Evolutionary conservation across 202 grass and related monocot species (phyloP).

Genomic region (Dendrocalamus latiflorus): DNA sequence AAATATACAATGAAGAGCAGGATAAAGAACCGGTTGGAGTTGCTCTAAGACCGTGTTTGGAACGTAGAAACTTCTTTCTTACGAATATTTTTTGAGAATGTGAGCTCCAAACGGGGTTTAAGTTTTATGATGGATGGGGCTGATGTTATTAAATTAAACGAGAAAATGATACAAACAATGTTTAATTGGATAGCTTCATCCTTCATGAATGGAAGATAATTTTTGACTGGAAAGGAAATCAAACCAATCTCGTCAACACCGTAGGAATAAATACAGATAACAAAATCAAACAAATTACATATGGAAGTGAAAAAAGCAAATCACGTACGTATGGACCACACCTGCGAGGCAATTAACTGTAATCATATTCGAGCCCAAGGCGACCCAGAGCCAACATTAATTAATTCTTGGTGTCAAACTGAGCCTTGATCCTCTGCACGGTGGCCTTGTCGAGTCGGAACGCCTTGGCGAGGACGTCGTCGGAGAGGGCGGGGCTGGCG

Average conservation of each 20-base stretch:
- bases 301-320: background rate
- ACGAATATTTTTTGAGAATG: too few species aligned
- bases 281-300: background rate
- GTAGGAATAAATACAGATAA: background rate
- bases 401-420: slow-evolving; percentile 13
- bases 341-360: background rate
- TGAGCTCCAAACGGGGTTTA: too few species aligned
- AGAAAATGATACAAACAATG: background rate
- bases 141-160: background rate
- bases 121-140: too few species aligned
- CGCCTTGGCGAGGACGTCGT: too few species aligned
- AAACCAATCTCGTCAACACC: background rate
- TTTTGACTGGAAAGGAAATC: background rate
- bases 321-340: background rate
- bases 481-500: too few species aligned
- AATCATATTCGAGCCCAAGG: background rate
- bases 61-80: too few species aligned
- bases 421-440: background rate
- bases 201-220: background rate
- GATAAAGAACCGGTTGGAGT: too few species aligned
- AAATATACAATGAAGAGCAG: too few species aligned
- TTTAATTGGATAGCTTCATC: background rate
- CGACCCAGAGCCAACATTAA: background rate
- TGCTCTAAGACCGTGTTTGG: too few species aligned
- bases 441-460: too few species aligned